phyloP scores from a whole-genome alignment of 2,329 filamentous ascomycete species.

The Fusarium subtropicale region DNA sequence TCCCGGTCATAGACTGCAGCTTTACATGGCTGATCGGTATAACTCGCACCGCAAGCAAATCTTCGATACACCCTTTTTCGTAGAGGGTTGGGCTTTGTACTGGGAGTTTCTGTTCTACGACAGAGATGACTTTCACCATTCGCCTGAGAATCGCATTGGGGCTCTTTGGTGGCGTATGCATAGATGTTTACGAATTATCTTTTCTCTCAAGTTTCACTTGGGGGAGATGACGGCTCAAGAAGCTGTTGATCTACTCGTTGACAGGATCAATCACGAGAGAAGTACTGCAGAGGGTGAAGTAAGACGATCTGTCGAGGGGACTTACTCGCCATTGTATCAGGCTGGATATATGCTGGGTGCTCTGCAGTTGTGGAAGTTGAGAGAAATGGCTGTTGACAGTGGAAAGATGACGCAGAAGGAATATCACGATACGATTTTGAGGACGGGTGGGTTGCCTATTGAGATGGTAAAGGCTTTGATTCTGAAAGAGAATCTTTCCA shows the following conservation, averaged over 20 bases:
- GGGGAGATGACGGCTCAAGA: constrained; percentile 37
- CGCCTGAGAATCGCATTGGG: constrained; percentile 28
- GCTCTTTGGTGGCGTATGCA: constrained; percentile 39
- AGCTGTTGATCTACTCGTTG: constrained; percentile 23
- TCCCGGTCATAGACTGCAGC: constrained; percentile 23
- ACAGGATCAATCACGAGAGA: constrained; percentile 23
- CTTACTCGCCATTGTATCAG: constrained; percentile 30
- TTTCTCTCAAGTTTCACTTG: constrained; percentile 28
- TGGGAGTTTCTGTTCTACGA: constrained; percentile 38
- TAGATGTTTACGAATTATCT: constrained; percentile 24
- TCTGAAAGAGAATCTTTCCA: constrained; percentile 13
- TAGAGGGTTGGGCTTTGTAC: constrained; percentile 35
- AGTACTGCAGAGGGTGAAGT: constrained; percentile 36
- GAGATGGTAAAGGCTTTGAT: constrained; percentile 37
- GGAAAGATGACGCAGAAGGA: constrained; percentile 29
- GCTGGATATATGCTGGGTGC: constrained; percentile 36
- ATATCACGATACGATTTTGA: constrained; percentile 32
- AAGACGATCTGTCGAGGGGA: constrained; percentile 29
- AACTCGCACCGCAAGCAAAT: constrained; percentile 33
- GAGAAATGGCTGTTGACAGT: constrained; percentile 25
- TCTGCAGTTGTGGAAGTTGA: constrained; percentile 28
- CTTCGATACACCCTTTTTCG: constrained; percentile 31
- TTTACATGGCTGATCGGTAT: constrained; percentile 35
- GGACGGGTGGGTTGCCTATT: constrained; percentile 27
- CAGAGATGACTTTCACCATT: constrained; percentile 29